These are phyloP conservation scores for Amanita pseudoporphyria DNA, from an alignment of 768 basidiomycete genomes.

Conservation along the genomic window DNA sequence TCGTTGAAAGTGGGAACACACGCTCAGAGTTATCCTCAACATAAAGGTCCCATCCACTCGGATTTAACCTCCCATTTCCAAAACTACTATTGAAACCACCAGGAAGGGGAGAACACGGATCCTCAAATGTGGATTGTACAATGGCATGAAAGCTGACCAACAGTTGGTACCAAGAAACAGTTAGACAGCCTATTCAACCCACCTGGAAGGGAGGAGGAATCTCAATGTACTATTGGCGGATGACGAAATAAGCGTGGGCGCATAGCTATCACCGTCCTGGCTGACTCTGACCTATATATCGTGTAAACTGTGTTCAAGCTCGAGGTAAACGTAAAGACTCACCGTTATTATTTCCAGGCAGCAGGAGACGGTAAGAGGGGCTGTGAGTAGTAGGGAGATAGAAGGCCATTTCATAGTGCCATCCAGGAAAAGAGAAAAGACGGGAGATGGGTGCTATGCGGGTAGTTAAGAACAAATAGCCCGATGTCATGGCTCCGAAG, in stretches of 20 bases:
- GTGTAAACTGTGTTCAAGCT: not conserved
- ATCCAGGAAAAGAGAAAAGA: not conserved
- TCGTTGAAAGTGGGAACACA: conserved; percentile 11
- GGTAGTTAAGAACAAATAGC: not conserved
- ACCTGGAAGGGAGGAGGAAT: conserved; percentile 32
- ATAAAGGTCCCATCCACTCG: conserved; percentile 22
- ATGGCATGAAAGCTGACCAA: conserved; percentile 26
- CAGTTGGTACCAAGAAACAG: not conserved
- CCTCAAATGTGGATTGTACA: conserved; percentile 25
- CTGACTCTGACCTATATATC: conserved; percentile 27
- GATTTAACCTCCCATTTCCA: conserved; percentile 15
- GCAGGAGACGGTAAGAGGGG: not conserved
- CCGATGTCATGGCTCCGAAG: not conserved
- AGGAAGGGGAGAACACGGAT: conserved; percentile 27
- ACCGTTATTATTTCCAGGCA: not conserved
- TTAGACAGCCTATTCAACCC: conserved; percentile 6
- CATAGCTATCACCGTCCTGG: conserved; percentile 28
- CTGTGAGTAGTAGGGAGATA: not conserved
- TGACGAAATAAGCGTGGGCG: conserved; percentile 23
- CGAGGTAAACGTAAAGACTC: not conserved
- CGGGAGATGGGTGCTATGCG: not conserved
- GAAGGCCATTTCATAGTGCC: not conserved
- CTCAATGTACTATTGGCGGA: conserved; percentile 23
- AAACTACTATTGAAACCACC: conserved; percentile 34
- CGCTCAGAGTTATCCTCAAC: conserved; percentile 24